Evolutionary conservation across 2,329 filamentous ascomycete genomes (phyloP).

Genomic region (Trichophyton rubrum): DNA sequence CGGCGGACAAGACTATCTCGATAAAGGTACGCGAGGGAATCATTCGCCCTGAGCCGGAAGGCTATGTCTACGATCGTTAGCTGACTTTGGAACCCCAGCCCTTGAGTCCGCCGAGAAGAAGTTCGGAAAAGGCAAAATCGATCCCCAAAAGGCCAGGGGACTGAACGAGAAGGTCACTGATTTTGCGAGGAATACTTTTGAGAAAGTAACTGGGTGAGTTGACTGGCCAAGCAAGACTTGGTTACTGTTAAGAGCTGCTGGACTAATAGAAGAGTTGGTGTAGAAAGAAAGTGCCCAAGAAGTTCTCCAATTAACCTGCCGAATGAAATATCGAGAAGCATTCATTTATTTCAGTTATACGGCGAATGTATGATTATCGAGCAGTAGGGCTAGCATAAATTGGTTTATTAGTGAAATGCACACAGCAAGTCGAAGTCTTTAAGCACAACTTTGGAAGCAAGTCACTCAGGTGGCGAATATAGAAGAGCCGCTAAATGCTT

Average conservation of each 20-base stretch:
- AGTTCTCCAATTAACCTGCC: neutral
- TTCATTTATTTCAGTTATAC: too few relatives aligned
- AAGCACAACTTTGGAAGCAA: too few relatives aligned
- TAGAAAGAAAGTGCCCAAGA: conserved; percentile 1
- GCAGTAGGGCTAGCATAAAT: too few relatives aligned
- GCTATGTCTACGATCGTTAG: neutral
- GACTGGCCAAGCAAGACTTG: too few relatives aligned
- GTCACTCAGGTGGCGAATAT: too few relatives aligned
- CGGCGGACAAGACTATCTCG: neutral
- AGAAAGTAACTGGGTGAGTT: neutral
- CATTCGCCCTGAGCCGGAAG: neutral
- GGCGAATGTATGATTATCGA: too few relatives aligned
- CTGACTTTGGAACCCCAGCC: neutral
- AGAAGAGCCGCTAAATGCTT: too few relatives aligned
- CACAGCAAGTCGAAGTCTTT: too few relatives aligned
- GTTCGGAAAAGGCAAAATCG: conserved; percentile 4
- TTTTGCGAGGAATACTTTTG: neutral
- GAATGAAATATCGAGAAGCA: too few relatives aligned
- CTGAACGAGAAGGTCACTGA: conserved; percentile 3
- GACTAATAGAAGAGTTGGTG: neutral
- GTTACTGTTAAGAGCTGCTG: too few relatives aligned
- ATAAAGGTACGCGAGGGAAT: neutral
- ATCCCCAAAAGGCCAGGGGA: neutral
- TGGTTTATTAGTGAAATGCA: too few relatives aligned
- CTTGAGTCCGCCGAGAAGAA: neutral